These are phyloP conservation scores for Sporobolomyces roseus DNA, from an alignment of 768 basidiomycete species.

Conservation along the genomic window DNA sequence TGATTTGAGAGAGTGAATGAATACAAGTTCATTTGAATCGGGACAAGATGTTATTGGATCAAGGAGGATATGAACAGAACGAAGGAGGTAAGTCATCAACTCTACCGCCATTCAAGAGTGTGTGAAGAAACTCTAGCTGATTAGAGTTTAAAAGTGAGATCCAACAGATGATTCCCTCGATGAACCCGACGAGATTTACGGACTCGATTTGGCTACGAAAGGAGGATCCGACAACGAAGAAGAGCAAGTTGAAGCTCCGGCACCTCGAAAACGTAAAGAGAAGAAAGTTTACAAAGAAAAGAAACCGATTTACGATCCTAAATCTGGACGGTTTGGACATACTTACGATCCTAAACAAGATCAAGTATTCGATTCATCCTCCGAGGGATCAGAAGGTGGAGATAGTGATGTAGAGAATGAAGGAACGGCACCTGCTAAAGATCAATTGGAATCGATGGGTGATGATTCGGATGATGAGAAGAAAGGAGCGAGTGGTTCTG, in stretches of 20 bases:
- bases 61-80: neutral
- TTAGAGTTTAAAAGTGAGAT: no score
- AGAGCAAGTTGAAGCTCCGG: constrained; percentile 11
- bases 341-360: constrained; percentile 41
- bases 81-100: constrained; percentile 4
- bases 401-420: constrained; percentile 2
- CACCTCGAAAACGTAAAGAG: constrained; percentile 31
- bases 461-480: constrained; percentile 35
- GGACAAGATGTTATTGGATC: constrained; percentile 35
- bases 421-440: neutral
- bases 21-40: constrained; percentile 36
- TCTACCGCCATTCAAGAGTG: no score
- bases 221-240: constrained; percentile 21
- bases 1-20: neutral
- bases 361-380: constrained; percentile 23
- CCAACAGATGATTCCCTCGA: constrained; percentile 22
- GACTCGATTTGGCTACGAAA: constrained; percentile 22
- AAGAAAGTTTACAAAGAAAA: constrained; percentile 41
- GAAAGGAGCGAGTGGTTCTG: neutral
- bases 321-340: constrained; percentile 49
- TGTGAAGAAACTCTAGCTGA: no score
- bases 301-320: constrained; percentile 16
- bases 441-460: constrained; percentile 4
- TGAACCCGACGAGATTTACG: constrained; percentile 39
- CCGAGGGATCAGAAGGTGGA: neutral